A percentile compares a stretch with the other conserved stretches of the same genome.
phyloP scores from a whole-genome alignment of 768 basidiomycete genomes.

The Collybiopsis confluens region DNA sequence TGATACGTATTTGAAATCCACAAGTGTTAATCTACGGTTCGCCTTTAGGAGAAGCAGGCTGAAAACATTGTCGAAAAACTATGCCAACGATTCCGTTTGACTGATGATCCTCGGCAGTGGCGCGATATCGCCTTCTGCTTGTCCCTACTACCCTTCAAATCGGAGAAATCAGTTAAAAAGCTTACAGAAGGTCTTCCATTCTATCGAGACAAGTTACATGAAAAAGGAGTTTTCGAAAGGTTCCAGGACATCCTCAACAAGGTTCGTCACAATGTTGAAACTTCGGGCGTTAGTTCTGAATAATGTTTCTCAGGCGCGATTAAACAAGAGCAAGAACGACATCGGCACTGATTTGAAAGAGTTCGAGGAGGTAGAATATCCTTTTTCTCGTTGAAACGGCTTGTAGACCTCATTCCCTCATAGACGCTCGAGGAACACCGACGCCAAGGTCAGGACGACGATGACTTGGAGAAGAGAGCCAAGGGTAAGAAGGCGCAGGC shows the following conservation, averaged over 20 bases:
- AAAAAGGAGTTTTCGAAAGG: slow-evolving; percentile 69
- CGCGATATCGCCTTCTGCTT: slow-evolving; percentile 95
- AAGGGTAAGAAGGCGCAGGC: slow-evolving; percentile 80
- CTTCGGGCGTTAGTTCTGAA: neutral
- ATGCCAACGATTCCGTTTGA: slow-evolving; percentile 89
- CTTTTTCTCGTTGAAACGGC: slow-evolving; percentile 8
- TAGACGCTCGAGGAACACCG: slow-evolving; percentile 84
- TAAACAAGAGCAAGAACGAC: slow-evolving; percentile 86
- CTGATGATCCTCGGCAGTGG: slow-evolving; percentile 92
- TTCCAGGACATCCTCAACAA: slow-evolving; percentile 92
- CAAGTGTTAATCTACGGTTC: neutral
- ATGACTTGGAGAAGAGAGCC: slow-evolving; percentile 83
- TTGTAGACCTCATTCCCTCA: neutral
- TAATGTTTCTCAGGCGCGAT: slow-evolving; percentile 54
- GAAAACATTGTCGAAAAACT: slow-evolving; percentile 97
- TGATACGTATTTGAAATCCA: neutral
- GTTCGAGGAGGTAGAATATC: slow-evolving; percentile 85
- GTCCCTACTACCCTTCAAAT: slow-evolving; percentile 93
- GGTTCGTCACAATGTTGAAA: slow-evolving; percentile 33
- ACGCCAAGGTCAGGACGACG: slow-evolving; percentile 86
- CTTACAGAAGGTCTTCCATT: slow-evolving; percentile 88
- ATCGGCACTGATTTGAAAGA: slow-evolving; percentile 92
- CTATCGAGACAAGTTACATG: slow-evolving; percentile 96
- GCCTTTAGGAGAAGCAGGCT: slow-evolving; percentile 87
- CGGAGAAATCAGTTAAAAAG: slow-evolving; percentile 94